Percentiles rank a stretch among this genome's conserved stretches.
Conservation (phyloP, 345 rosid genomes). For the Camelina neglecta region DNA sequence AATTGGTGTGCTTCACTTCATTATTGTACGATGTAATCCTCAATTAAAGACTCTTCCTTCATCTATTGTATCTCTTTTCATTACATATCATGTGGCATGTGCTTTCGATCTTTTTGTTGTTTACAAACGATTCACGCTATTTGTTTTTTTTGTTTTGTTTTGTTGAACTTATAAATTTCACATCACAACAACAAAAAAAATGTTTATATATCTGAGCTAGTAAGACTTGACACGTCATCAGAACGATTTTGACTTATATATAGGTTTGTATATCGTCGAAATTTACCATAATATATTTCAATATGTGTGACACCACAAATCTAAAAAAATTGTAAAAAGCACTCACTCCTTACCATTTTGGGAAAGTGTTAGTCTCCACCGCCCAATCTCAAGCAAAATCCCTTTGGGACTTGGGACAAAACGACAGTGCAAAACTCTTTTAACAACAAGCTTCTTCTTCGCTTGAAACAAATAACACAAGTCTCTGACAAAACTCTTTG, state of each 20-base stretch:
- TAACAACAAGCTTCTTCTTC: constrained; percentile 12
- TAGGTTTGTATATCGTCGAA: constrained; percentile 15
- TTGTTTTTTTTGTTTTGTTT: neutral
- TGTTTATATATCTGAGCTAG: neutral
- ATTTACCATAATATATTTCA: constrained; percentile 1
- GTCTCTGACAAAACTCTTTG: constrained; percentile 22
- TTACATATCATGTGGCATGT: neutral
- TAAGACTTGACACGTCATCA: constrained; percentile 12
- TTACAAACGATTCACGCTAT: neutral
- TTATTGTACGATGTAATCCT: constrained; percentile 33
- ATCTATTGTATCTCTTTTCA: neutral
- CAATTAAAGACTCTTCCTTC: constrained; percentile 19
- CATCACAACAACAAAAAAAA: neutral
- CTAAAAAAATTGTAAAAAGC: constrained; percentile 7
- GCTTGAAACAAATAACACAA: constrained; percentile 1
- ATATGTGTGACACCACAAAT: constrained; percentile 17
- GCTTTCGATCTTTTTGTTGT: constrained; percentile 12
- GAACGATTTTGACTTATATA: neutral
- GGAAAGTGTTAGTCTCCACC: constrained; percentile 14
- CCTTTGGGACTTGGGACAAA: constrained; percentile 1
- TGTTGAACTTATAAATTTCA: neutral
- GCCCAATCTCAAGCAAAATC: constrained; percentile 21
- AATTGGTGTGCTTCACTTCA: constrained; percentile 47
- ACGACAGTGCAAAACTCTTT: neutral
- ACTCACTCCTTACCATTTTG: constrained; percentile 7